Base-by-base conservation (phyloP, 2,329 filamentous ascomycete genomes). In the Cordyceps fumosorosea region DNA sequence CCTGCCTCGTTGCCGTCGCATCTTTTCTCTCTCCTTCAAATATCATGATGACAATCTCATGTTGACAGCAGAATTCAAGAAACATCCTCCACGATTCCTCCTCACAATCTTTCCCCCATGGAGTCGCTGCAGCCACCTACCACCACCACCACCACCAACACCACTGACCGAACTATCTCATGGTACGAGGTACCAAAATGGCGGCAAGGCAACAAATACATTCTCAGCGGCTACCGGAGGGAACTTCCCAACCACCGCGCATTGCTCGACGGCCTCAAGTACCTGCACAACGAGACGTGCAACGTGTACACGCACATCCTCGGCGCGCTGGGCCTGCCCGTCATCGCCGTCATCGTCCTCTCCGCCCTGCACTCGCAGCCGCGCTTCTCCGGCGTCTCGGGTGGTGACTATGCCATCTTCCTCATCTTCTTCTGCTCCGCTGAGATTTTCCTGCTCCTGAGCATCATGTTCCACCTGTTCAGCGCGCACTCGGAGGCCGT, bases 251-350 rank as follows among this genome's bases (percentile, higher is more conserved):
- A 65, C 51, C 58, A 63, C 57, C 8, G 59, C 18, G 51, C 59
- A 5, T 48, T 64, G 37, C 50, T 66, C 5, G 57, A 42, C 29
- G 60, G 63, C 40, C 47, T 65, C 22, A 62, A 56, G 16, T 65
- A 60, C 51, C 51, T 64, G 7, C 65, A 66, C 55, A 66, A 66
- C 44, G 65, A 66, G 56, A 63, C 65, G 12, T 60, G 55, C 44
- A 66, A 65, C 37, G 61, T 66, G 16, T 66, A 62, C 24, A 63
- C 65, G 14, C 63, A 66, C 52, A 22, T 66, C 29, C 14, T 65
- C 50, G 62, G 59, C 10, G 65, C 64, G 53, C 12, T 64, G 8
- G 26, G 63, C 8, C 62, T 65, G 5, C 64, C 60, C 12, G 45
- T 66, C 29, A n/a, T 60, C 48, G 61, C 58, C 26, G 29, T 20